phyloP scores from a whole-genome alignment of 805 yeast species.

The Barnettozyma pratensis region DNA sequence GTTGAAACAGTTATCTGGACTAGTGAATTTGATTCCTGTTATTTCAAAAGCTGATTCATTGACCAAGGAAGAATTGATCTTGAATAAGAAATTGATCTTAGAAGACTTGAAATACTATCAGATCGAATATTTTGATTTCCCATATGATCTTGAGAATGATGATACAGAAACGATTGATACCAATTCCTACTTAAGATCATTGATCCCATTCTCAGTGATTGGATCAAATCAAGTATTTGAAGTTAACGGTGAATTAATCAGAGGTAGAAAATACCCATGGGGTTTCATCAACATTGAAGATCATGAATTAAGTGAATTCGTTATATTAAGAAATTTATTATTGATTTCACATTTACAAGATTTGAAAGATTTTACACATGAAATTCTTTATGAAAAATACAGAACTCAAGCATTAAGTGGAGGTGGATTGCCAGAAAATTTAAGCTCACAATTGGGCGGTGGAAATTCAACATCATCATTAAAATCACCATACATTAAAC shows the following conservation, averaged over 20 bases:
- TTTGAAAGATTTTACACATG: conserved; percentile 85
- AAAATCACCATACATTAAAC: conserved; percentile 23
- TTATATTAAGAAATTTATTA: conserved; percentile 71
- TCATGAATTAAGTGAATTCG: conserved; percentile 75
- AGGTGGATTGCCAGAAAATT: conserved; percentile 35
- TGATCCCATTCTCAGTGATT: conserved; percentile 63
- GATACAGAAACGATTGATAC: conserved; percentile 64
- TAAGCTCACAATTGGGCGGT: conserved; percentile 22
- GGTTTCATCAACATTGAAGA: conserved; percentile 60
- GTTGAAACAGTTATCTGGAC: conserved; percentile 70
- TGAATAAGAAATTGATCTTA: conserved; percentile 67
- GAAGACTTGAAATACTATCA: conserved; percentile 71
- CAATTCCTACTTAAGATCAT: conserved; percentile 56
- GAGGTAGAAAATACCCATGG: conserved; percentile 55
- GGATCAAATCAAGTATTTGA: conserved; percentile 63
- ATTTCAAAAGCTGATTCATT: conserved; percentile 83
- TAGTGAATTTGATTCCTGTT: conserved; percentile 82
- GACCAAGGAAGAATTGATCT: conserved; percentile 68
- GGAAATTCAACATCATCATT: conserved; percentile 3
- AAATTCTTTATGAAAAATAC: conserved; percentile 79
- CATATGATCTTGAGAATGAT: conserved; percentile 47
- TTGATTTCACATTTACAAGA: conserved; percentile 83
- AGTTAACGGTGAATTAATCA: conserved; percentile 35
- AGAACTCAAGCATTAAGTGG: conserved; percentile 82
- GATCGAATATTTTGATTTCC: conserved; percentile 72